phyloP scores from a whole-genome alignment of 345 rosid genomes.

The Clausena lansium region DNA sequence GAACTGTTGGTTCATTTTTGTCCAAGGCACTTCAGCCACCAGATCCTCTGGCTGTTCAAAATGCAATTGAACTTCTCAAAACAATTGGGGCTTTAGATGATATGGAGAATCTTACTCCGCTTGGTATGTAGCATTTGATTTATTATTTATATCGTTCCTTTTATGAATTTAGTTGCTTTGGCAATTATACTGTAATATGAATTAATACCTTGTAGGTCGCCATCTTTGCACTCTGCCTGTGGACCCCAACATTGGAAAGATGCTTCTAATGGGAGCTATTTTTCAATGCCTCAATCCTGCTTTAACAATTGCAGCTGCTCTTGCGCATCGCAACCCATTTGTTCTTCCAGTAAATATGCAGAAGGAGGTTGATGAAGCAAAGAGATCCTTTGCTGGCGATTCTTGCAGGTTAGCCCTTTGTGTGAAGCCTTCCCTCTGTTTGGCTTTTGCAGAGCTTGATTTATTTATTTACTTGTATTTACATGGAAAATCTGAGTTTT shows the following conservation, averaged over 20 bases:
- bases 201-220: constrained; percentile 45
- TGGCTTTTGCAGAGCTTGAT: background rate
- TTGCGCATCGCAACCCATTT: constrained; percentile 89
- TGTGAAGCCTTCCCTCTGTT: background rate
- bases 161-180: constrained; percentile 1
- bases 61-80: constrained; percentile 93
- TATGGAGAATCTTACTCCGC: constrained; percentile 83
- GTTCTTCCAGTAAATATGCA: constrained; percentile 81
- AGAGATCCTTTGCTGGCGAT: constrained; percentile 87
- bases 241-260: constrained; percentile 93
- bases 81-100: constrained; percentile 91
- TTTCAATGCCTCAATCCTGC: constrained; percentile 95
- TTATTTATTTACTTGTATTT: constrained; percentile 1
- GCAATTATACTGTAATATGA: constrained; percentile 15
- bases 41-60: constrained; percentile 88
- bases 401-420: constrained; percentile 72
- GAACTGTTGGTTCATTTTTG: constrained; percentile 78
- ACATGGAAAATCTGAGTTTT: constrained; percentile 1
- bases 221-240: constrained; percentile 85
- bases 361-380: constrained; percentile 88
- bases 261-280: constrained; percentile 93
- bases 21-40: constrained; percentile 98
- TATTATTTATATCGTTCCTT: constrained; percentile 1
- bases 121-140: constrained; percentile 48
- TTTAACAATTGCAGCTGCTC: constrained; percentile 91